A percentile compares a stretch with the other conserved stretches of the same genome.
Conservation (phyloP, 2,329 filamentous ascomycete species). For the Drechslera avenae region DNA sequence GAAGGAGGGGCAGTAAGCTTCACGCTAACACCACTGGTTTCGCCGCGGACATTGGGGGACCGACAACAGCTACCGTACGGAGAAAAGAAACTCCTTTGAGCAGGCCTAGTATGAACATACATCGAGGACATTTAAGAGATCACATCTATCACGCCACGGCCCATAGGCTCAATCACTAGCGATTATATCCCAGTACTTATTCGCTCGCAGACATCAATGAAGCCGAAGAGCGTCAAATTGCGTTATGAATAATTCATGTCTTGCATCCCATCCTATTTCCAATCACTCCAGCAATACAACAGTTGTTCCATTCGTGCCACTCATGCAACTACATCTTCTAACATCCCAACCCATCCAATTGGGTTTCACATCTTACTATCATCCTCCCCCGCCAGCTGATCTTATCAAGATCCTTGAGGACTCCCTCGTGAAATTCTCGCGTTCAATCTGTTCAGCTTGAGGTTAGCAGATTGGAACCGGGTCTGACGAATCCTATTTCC, state of each 20-base stretch:
- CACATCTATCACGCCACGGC: constrained; percentile 1
- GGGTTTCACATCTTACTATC: background rate
- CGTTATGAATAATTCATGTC: constrained; percentile 8
- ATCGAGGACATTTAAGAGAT: too few relatives aligned
- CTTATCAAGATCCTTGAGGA: background rate
- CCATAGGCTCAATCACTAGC: too few relatives aligned
- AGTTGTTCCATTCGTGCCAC: constrained; percentile 4
- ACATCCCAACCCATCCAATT: background rate
- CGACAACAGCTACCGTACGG: background rate
- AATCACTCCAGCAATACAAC: constrained; percentile 4
- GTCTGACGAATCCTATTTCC: constrained; percentile 31
- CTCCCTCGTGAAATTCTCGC: background rate
- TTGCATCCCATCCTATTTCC: background rate
- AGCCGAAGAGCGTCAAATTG: constrained; percentile 6
- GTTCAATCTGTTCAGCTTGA: background rate
- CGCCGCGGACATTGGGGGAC: constrained; percentile 3
- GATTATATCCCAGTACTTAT: background rate
- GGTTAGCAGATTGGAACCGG: constrained; percentile 17
- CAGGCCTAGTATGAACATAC: too few relatives aligned
- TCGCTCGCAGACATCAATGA: background rate
- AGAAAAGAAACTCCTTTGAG: too few relatives aligned
- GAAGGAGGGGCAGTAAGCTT: constrained; percentile 19
- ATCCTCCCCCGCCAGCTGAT: background rate
- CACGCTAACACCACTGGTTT: constrained; percentile 18
- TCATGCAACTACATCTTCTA: constrained; percentile 1